Conservation (phyloP, 106 monocot genomes). For the Phalaenopsis equestris region DNA sequence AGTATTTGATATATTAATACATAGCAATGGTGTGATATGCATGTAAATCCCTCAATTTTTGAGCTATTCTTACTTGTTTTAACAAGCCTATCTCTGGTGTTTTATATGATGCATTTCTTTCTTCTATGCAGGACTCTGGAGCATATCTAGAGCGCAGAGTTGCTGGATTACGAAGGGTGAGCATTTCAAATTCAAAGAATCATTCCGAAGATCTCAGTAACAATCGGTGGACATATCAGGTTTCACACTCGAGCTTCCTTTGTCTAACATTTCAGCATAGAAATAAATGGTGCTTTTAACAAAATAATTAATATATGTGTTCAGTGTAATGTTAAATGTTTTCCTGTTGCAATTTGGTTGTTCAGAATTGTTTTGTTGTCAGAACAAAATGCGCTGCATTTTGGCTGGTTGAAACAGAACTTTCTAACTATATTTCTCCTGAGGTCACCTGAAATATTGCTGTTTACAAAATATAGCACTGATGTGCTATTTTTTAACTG, state of each 20-base stretch:
- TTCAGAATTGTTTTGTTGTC: background rate
- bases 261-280: background rate
- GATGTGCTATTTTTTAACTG: no score
- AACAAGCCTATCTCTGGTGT: no score
- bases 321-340: background rate
- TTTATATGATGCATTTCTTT: background rate
- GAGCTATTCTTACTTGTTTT: no score
- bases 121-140: slow-evolving; percentile 50
- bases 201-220: slow-evolving; percentile 32
- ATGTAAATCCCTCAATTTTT: no score
- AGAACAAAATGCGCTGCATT: no score
- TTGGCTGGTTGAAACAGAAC: no score
- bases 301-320: background rate
- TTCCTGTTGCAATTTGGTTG: background rate
- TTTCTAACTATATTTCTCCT: no score
- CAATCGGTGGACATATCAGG: slow-evolving; percentile 69
- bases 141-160: slow-evolving; percentile 55
- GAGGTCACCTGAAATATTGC: no score
- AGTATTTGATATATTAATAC: no score
- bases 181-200: slow-evolving; percentile 13
- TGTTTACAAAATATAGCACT: no score
- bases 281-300: background rate
- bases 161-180: slow-evolving; percentile 51
- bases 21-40: no score
- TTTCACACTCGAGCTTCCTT: slow-evolving; percentile 9